These are phyloP conservation scores for Colletotrichum gloeosporioides DNA, from an alignment of 2,329 filamentous ascomycete species.

Conservation along the genomic window DNA sequence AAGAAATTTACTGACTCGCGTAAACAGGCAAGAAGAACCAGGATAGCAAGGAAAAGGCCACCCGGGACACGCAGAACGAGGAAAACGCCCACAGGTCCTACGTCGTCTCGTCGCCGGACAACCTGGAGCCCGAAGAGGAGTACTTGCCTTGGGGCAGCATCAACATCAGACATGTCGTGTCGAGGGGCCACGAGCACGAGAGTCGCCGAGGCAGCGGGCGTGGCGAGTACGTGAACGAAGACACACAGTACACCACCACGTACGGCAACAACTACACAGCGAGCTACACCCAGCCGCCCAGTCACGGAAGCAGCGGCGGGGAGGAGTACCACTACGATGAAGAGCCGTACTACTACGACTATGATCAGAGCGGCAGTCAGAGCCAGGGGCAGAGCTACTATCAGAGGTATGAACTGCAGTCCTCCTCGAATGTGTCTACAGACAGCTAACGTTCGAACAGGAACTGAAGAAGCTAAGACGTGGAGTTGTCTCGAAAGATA, in stretches of 20 bases:
- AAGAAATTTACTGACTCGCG: not conserved
- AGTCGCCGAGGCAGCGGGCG: slow-evolving; percentile 47
- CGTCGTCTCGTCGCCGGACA: slow-evolving; percentile 61
- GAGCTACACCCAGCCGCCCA: slow-evolving; percentile 29
- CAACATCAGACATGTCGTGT: slow-evolving; percentile 61
- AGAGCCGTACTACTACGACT: slow-evolving; percentile 23
- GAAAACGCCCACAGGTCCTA: slow-evolving; percentile 70
- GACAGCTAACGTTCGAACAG: not conserved
- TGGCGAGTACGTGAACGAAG: slow-evolving; percentile 40
- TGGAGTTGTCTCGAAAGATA: not conserved
- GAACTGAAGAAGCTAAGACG: not conserved
- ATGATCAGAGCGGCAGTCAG: slow-evolving; percentile 18
- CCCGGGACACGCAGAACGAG: slow-evolving; percentile 68
- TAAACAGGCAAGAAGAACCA: slow-evolving; percentile 70
- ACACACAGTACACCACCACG: slow-evolving; percentile 31
- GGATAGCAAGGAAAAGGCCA: slow-evolving; percentile 69
- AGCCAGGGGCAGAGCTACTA: not conserved
- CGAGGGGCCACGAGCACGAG: slow-evolving; percentile 55
- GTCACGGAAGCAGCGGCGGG: slow-evolving; percentile 36
- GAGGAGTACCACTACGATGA: slow-evolving; percentile 40
- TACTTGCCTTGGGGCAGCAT: slow-evolving; percentile 77
- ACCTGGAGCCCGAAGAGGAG: slow-evolving; percentile 58
- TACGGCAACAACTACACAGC: slow-evolving; percentile 23
- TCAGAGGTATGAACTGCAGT: not conserved
- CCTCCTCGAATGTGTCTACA: not conserved